Evolutionary conservation across 1,139 yeast species (phyloP), one percentile per base, ranked within the genome.

Genomic region (Hemisphaericaspora xylanilytica): DNA sequence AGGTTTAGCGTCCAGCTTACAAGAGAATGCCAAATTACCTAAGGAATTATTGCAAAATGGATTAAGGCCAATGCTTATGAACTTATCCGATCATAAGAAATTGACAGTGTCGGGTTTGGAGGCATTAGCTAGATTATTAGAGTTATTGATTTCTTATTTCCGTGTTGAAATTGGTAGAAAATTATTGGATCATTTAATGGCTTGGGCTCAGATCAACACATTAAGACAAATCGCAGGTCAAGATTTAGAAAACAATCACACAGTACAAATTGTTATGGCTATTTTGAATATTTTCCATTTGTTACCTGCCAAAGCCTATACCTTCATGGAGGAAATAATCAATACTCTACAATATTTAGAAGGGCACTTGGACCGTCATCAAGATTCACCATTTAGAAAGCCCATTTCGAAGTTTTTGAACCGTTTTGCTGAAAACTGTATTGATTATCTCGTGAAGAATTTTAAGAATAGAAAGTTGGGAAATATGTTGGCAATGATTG

Each of bases 121-220:
- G 55, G 97, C 97, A 0, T 68, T 94, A 26, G 95, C 97, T 0
- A 73, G 95, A 36, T 70, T 94, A 25, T 70, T 94, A 38, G 97
- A 92, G 54, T 68, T 94, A 18, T 70, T 94, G 50, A 89, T 92
- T 28, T 87, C 95, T 2, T 92, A 94, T 54, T 94, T 94, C 68
- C 85, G 95, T 57, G 97, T 92, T 16, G 99, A 94, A 59, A 92
- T 94, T 49, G 99, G 99, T 25, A 77, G 90, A 41, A 94, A 94
- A 54, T 68, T 94, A 39, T 72, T 94, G 22, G 98, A 94, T 53
- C 98, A 94, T 61, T 69, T 92, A 49, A 86, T 84, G 76, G 96
- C 97, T 0, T 90, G 97, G 96, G 96, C 97, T 0, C 94, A 88
- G 49, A 88, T 95, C 6, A 77, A 78, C 34, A 79, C 86, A 1